Base-by-base conservation (phyloP, 2,329 filamentous ascomycete species). In the Graphilbum fragrans region DNA sequence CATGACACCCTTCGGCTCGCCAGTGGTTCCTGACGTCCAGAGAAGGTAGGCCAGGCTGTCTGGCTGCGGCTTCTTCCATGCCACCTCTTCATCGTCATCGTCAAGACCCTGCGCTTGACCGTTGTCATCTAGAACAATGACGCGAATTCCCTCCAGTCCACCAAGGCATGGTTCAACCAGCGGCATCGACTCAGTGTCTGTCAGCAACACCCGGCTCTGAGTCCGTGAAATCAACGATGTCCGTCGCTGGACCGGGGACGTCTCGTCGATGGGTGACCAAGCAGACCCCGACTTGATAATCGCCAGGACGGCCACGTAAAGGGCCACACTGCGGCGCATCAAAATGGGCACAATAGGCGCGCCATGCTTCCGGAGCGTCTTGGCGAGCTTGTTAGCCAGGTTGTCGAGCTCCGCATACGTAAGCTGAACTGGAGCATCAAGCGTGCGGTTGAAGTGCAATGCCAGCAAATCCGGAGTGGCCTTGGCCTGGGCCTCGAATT, bases 1-100 rank as follows among this genome's bases (percentile, higher is more conserved):
- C 52, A 77, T 69, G 9, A 77, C 72, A 2, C 73, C 73, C 50
- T 77, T 77, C 2, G 72, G 72, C 29, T 64, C 64, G 12, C 72
- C 73, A 1, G 73, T 77, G 12, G 72, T 78, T 31, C 69, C 69
- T 25, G 72, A 75, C 36, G 72, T 75, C 51, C 74, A 74, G 43
- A 73, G 72, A 29, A 68, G 59, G 44, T 69, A 69, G 47, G 62
- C 65, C 9, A 65, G 62, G 3, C 23, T 27, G 23, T 27, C n/a
- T n/a, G n/a, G n/a, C n/a, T n/a, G n/a, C n/a, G n/a, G n/a, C n/a
- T n/a, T n/a, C n/a, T n/a, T n/a, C n/a, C n/a, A n/a, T n/a, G n/a
- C n/a, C n/a, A n/a, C n/a, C n/a, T n/a, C n/a, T n/a, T n/a, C n/a
- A n/a, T n/a, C n/a, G n/a, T n/a, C n/a, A n/a, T n/a, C n/a, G n/a